These are phyloP conservation scores for Coemansia sp. DNA, from an alignment of 192 early-diverging fungal species.

Conservation along the genomic window DNA sequence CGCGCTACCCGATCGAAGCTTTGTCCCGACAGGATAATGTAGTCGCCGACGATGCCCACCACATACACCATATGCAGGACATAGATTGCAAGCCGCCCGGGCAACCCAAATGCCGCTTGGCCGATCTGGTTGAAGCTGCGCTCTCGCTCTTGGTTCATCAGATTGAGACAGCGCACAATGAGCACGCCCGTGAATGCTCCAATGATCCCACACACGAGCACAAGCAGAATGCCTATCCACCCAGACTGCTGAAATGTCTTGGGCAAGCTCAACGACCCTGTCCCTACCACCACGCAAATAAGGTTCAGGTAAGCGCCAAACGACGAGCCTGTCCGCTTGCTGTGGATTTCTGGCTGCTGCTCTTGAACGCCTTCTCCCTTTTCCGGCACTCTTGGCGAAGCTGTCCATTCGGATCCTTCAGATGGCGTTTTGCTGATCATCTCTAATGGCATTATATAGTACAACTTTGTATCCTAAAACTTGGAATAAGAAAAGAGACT, in stretches of 20 bases:
- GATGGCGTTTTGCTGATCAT: background rate
- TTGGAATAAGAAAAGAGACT: too few species aligned
- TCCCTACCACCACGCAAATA: conserved; percentile 70
- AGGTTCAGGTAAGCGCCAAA: conserved; percentile 59
- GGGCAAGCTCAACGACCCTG: conserved; percentile 74
- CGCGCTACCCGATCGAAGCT: conserved; percentile 60
- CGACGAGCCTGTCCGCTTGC: conserved; percentile 50
- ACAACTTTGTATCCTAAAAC: too few species aligned
- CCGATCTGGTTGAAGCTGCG: conserved; percentile 65
- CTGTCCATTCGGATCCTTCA: background rate
- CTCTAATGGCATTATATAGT: background rate
- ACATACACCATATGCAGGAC: conserved; percentile 66
- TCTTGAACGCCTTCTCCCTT: background rate
- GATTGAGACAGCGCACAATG: conserved; percentile 66
- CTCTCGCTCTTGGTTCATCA: conserved; percentile 54
- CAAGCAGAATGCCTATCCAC: conserved; percentile 68
- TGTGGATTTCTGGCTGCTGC: conserved; percentile 9
- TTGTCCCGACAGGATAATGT: conserved; percentile 70
- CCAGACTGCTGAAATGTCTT: conserved; percentile 68
- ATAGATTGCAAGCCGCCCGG: conserved; percentile 58
- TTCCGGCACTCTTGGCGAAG: conserved; percentile 6
- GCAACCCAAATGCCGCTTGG: conserved; percentile 61
- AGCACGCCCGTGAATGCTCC: conserved; percentile 71
- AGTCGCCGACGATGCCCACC: conserved; percentile 64
- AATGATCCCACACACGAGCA: conserved; percentile 65